Evolutionary conservation across 2,329 filamentous ascomycete species (phyloP).

Genomic region (Xylariaceae sp.): DNA sequence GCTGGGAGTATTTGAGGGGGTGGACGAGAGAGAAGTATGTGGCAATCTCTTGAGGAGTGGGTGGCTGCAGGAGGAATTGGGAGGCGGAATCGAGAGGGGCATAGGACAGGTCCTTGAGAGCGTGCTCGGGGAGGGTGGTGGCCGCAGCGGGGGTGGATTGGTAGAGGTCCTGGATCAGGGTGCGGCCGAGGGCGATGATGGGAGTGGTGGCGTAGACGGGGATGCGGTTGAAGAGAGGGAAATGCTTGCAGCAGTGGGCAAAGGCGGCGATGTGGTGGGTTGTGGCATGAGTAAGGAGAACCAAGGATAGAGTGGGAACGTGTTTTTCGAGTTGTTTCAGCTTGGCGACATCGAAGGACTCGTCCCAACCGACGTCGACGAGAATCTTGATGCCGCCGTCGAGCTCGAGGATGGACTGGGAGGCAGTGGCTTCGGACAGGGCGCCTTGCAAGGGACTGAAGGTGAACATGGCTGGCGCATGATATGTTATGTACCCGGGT

Average conservation of each 20-base stretch:
- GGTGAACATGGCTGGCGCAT: slow-evolving; percentile 72
- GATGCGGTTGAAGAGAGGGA: slow-evolving; percentile 85
- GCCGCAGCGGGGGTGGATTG: slow-evolving; percentile 83
- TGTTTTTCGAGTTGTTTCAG: slow-evolving; percentile 88
- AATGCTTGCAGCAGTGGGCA: slow-evolving; percentile 94
- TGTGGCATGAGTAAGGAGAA: slow-evolving; percentile 93
- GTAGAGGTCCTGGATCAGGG: slow-evolving; percentile 87
- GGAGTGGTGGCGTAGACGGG: slow-evolving; percentile 93
- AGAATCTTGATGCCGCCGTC: slow-evolving; percentile 95
- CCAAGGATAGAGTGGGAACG: slow-evolving; percentile 84
- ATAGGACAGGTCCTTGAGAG: slow-evolving; percentile 64
- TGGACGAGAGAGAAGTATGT: slow-evolving; percentile 88
- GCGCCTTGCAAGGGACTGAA: slow-evolving; percentile 91
- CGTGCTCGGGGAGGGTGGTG: slow-evolving; percentile 70
- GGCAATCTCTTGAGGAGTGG: slow-evolving; percentile 83
- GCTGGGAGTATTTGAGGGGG: slow-evolving; percentile 93
- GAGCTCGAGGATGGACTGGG: slow-evolving; percentile 92
- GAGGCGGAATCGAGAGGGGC: slow-evolving; percentile 46
- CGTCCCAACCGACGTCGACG: slow-evolving; percentile 94
- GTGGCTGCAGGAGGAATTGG: slow-evolving; percentile 63
- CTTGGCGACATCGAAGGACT: slow-evolving; percentile 77
- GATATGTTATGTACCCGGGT: too few species aligned
- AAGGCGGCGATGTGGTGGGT: slow-evolving; percentile 88
- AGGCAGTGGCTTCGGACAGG: slow-evolving; percentile 79
- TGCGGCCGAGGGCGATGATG: slow-evolving; percentile 88